These are phyloP conservation scores for Blastocystis sp. DNA, from an alignment of 352 stramenopile genomes.

Conservation along the genomic window DNA sequence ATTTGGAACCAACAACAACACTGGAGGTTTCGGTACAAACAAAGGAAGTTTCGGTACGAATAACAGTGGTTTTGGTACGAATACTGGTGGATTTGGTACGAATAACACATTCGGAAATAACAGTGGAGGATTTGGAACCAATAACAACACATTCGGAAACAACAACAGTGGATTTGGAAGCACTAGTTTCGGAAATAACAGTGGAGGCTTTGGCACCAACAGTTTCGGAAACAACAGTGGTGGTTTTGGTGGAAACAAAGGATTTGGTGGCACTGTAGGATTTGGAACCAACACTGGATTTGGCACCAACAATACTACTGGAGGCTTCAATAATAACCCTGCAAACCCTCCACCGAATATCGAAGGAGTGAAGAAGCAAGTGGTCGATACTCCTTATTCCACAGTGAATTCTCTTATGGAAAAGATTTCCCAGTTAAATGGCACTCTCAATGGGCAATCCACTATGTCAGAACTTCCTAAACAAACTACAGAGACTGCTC, in stretches of 20 bases:
- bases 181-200: neutral
- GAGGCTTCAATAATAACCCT: neutral
- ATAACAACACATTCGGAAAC: neutral
- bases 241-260: neutral
- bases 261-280: neutral
- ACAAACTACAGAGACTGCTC: neutral
- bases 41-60: neutral
- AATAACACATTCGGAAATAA: neutral
- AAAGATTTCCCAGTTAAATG: neutral
- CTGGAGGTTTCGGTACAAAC: conserved; percentile 5
- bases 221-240: neutral
- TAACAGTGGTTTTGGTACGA: neutral
- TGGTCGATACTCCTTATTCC: neutral
- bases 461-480: neutral
- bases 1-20: conserved; percentile 33
- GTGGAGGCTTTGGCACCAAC: conserved; percentile 22
- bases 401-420: neutral
- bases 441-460: neutral
- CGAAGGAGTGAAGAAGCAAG: neutral
- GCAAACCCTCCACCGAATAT: neutral
- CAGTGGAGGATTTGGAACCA: neutral
- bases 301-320: neutral
- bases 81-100: neutral
- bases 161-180: neutral
- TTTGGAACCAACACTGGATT: neutral